phyloP scores from a whole-genome alignment of 805 yeast species.

The Ogataea pini region DNA sequence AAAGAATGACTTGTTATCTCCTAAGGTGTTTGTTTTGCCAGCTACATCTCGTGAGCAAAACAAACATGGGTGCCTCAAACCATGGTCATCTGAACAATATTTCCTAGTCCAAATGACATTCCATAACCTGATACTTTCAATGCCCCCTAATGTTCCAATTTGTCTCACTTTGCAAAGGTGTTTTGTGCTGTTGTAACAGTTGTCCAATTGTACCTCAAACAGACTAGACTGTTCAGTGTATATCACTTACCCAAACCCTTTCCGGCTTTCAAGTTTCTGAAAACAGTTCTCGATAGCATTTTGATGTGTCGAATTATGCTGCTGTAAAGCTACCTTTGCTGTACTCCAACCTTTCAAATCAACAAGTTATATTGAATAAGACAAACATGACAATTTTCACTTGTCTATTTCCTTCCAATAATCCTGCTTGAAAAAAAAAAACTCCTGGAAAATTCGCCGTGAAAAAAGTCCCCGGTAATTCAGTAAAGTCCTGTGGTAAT shows the following conservation, averaged over 20 bases:
- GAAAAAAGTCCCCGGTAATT: slow-evolving; percentile 1
- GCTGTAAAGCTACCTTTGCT: slow-evolving; percentile 8
- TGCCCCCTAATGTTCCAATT: too few relatives aligned
- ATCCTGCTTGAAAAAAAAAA: slow-evolving; percentile 7
- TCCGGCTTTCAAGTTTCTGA: slow-evolving; percentile 31
- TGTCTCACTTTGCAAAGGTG: too few relatives aligned
- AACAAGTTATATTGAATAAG: not conserved
- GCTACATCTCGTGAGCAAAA: too few relatives aligned
- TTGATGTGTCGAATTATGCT: slow-evolving; percentile 1
- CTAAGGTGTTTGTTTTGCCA: too few relatives aligned
- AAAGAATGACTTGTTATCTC: too few relatives aligned
- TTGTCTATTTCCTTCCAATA: slow-evolving; percentile 8
- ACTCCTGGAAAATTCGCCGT: slow-evolving; percentile 5
- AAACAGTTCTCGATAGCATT: slow-evolving; percentile 36
- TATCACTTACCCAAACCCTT: slow-evolving; percentile 31
- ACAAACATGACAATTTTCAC: slow-evolving; percentile 4
- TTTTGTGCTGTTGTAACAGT: too few relatives aligned
- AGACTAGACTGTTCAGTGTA: not conserved
- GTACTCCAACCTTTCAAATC: not conserved
- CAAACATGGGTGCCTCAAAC: too few relatives aligned
- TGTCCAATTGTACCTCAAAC: not conserved
- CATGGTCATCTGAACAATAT: too few relatives aligned
- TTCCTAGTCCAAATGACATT: too few relatives aligned
- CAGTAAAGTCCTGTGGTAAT: too few relatives aligned
- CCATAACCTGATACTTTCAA: too few relatives aligned